Conservation (phyloP, 208 protist species). For the Leishmania lainsoni region DNA sequence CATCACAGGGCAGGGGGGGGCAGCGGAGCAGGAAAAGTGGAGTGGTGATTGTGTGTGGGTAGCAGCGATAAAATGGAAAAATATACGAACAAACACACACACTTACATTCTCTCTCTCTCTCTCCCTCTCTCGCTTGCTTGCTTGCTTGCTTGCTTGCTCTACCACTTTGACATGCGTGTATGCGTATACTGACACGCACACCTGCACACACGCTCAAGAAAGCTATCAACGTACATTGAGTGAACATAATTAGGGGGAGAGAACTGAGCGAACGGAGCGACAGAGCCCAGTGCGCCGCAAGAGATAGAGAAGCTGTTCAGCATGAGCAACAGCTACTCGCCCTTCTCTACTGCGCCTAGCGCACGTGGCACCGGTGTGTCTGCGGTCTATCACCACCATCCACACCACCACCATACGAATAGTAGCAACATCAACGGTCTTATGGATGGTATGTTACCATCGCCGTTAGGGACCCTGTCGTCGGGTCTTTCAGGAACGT, state of each 20-base stretch:
- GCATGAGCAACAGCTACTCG: constrained; percentile 30
- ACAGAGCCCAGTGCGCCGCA: neutral
- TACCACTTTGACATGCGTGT: neutral
- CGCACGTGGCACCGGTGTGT: constrained; percentile 5
- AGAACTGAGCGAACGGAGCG: neutral
- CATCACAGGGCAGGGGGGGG: neutral
- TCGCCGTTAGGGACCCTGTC: constrained; percentile 7
- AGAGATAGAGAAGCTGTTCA: neutral
- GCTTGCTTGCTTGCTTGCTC: too few relatives aligned
- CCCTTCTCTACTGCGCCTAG: constrained; percentile 24
- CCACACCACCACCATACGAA: constrained; percentile 3
- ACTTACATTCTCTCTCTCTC: neutral
- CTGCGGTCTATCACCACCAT: constrained; percentile 2
- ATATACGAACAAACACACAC: neutral
- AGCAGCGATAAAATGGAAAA: neutral
- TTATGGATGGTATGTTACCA: constrained; percentile 6
- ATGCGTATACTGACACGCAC: neutral
- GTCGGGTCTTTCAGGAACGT: neutral
- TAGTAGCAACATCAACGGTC: constrained; percentile 12
- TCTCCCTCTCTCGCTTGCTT: neutral
- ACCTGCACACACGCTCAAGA: neutral
- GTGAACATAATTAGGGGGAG: neutral
- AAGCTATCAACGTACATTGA: neutral
- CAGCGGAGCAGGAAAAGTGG: neutral
- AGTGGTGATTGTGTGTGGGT: neutral